Conservation (phyloP, 2,329 filamentous ascomycete species). For the Talaromyces sp. region DNA sequence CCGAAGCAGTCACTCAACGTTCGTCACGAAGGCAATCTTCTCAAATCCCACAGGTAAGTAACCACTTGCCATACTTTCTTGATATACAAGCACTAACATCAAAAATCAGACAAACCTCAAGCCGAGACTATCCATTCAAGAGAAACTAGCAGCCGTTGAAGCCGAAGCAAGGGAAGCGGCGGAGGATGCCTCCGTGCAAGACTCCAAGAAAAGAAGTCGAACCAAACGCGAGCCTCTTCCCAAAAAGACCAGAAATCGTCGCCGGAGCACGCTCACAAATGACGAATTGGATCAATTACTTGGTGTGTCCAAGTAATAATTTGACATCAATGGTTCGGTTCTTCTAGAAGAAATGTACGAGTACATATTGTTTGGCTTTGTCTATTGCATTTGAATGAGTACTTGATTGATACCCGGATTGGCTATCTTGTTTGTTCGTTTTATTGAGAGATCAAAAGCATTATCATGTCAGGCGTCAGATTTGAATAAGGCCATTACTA, state of each 20-base stretch:
- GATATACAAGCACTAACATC: not conserved
- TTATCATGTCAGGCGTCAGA: not conserved
- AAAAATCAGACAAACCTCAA: slow-evolving; percentile 22
- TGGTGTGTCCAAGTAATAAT: slow-evolving; percentile 26
- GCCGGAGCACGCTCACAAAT: slow-evolving; percentile 47
- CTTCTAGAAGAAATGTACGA: not conserved
- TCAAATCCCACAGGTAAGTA: slow-evolving; percentile 33
- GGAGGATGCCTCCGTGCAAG: slow-evolving; percentile 28
- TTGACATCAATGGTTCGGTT: not conserved
- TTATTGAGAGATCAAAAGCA: not conserved
- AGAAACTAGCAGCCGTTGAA: slow-evolving; percentile 46
- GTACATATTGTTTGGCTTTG: slow-evolving; percentile 2
- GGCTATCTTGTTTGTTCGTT: not conserved
- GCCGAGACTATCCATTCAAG: slow-evolving; percentile 37
- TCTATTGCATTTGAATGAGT: slow-evolving; percentile 17
- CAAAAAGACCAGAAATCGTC: slow-evolving; percentile 23
- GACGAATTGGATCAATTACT: slow-evolving; percentile 46
- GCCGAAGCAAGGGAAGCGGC: slow-evolving; percentile 42
- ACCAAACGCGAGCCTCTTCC: slow-evolving; percentile 26
- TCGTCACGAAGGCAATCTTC: slow-evolving; percentile 30
- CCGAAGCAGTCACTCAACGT: slow-evolving; percentile 32
- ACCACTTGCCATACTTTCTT: slow-evolving; percentile 9
- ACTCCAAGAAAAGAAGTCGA: slow-evolving; percentile 17
- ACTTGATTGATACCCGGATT: slow-evolving; percentile 18
- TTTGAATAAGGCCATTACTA: not conserved